A percentile compares a stretch with the other conserved stretches of the same genome.
Conservation (phyloP, 1,284 basidiomycete species). For the Cerrena zonata region DNA sequence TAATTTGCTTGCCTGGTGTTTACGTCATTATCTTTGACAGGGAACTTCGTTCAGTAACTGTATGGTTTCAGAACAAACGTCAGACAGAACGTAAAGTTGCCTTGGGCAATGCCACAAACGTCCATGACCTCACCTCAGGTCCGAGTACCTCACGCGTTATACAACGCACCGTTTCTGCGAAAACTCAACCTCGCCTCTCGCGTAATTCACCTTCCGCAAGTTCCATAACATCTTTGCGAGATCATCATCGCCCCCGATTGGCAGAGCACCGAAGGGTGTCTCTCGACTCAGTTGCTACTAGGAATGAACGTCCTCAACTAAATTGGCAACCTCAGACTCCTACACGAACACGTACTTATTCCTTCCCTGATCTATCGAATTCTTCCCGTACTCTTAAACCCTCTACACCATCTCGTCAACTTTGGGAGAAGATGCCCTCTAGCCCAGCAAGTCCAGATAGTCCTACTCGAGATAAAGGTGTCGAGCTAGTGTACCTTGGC, state of each 20-base stretch:
- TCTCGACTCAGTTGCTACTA: slow-evolving; percentile 48
- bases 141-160: background rate
- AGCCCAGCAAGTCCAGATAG: slow-evolving; percentile 51
- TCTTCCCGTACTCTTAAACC: background rate
- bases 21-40: slow-evolving; percentile 29
- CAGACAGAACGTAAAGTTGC: slow-evolving; percentile 55
- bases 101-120: background rate
- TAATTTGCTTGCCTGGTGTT: slow-evolving; percentile 11
- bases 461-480: slow-evolving; percentile 38
- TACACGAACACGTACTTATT: background rate
- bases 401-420: slow-evolving; percentile 10
- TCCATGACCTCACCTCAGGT: background rate
- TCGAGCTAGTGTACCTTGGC: slow-evolving; percentile 46
- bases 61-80: slow-evolving; percentile 80
- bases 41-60: slow-evolving; percentile 71
- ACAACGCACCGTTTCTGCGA: slow-evolving; percentile 17
- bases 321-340: background rate
- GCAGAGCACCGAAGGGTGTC: slow-evolving; percentile 30
- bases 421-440: slow-evolving; percentile 69
- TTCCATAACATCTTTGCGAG: slow-evolving; percentile 17
- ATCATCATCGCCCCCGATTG: background rate
- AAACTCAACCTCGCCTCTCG: slow-evolving; percentile 8
- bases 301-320: slow-evolving; percentile 21
- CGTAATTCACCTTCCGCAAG: slow-evolving; percentile 17
- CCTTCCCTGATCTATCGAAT: background rate